Conservation (phyloP, 2,329 filamentous ascomycete genomes). For the Teratosphaeriaceae sp. region DNA sequence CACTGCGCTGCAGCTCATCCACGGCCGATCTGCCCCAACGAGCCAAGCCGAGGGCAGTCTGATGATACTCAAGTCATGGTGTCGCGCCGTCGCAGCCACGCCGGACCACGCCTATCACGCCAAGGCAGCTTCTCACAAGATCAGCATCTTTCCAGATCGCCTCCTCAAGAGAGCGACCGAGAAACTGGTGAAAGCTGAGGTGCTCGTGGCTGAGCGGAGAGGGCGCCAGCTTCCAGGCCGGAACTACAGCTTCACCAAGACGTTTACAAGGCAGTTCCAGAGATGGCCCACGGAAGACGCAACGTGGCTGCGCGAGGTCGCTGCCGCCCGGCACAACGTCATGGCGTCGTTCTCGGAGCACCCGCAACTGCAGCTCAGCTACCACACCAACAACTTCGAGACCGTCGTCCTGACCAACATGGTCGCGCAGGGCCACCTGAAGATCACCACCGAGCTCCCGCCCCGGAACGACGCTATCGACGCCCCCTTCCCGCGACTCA, state of each 20-base stretch:
- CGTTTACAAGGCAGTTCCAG: slow-evolving; percentile 50
- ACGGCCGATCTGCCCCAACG: background rate
- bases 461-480: slow-evolving; percentile 49
- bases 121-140: slow-evolving; percentile 34
- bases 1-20: background rate
- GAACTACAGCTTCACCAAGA: slow-evolving; percentile 57
- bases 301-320: slow-evolving; percentile 21
- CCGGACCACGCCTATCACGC: slow-evolving; percentile 34
- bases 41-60: slow-evolving; percentile 1
- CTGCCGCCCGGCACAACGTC: slow-evolving; percentile 17
- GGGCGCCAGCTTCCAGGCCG: slow-evolving; percentile 52
- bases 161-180: slow-evolving; percentile 46
- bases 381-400: slow-evolving; percentile 55
- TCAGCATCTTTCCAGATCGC: slow-evolving; percentile 28
- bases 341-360: slow-evolving; percentile 29
- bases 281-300: slow-evolving; percentile 44
- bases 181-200: slow-evolving; percentile 44
- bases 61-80: slow-evolving; percentile 36
- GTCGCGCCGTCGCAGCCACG: slow-evolving; percentile 40
- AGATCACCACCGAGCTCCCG: slow-evolving; percentile 48
- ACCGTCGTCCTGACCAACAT: slow-evolving; percentile 63
- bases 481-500: slow-evolving; percentile 35
- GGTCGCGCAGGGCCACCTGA: slow-evolving; percentile 52
- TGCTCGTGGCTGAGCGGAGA: slow-evolving; percentile 57
- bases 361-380: slow-evolving; percentile 44